Evolutionary conservation across 805 yeast genomes (phyloP).

Genomic region (Lachancea meyersii): DNA sequence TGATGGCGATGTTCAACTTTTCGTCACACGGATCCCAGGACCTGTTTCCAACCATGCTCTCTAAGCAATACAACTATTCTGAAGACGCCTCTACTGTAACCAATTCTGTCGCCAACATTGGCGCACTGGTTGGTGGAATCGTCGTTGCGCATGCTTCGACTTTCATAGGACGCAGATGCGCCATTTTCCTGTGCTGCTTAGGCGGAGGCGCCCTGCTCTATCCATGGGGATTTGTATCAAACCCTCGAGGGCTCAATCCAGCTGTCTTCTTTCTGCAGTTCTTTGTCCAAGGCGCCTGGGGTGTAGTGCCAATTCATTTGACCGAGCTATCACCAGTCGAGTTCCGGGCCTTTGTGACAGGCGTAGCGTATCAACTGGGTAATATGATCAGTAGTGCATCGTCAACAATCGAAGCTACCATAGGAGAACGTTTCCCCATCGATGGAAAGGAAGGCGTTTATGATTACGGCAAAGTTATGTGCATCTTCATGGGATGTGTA

Average conservation of each 20-base stretch:
- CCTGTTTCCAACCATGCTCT: conserved; percentile 58
- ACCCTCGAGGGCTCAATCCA: conserved; percentile 44
- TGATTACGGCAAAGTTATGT: conserved; percentile 57
- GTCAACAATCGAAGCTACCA: conserved; percentile 60
- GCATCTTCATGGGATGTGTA: conserved; percentile 60
- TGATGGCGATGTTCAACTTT: conserved; percentile 65
- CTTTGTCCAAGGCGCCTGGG: conserved; percentile 67
- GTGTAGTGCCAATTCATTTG: conserved; percentile 57
- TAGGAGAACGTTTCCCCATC: conserved; percentile 51
- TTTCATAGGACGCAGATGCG: conserved; percentile 62
- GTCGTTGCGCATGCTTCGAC: conserved; percentile 55
- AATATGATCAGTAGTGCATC: conserved; percentile 62
- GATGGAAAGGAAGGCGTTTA: conserved; percentile 32
- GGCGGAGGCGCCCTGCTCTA: conserved; percentile 56
- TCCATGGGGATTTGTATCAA: conserved; percentile 53
- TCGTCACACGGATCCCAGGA: conserved; percentile 74
- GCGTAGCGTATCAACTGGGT: conserved; percentile 62
- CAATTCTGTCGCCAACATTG: conserved; percentile 59
- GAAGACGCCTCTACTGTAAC: conserved; percentile 50
- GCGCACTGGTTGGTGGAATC: conserved; percentile 63
- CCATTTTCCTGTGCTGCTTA: conserved; percentile 49
- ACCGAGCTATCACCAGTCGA: conserved; percentile 58
- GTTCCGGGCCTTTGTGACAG: conserved; percentile 56
- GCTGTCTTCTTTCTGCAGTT: conserved; percentile 58
- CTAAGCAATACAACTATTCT: conserved; percentile 44